phyloP scores from a whole-genome alignment of 1,139 yeast species.

The Candida tetrigidarum region DNA sequence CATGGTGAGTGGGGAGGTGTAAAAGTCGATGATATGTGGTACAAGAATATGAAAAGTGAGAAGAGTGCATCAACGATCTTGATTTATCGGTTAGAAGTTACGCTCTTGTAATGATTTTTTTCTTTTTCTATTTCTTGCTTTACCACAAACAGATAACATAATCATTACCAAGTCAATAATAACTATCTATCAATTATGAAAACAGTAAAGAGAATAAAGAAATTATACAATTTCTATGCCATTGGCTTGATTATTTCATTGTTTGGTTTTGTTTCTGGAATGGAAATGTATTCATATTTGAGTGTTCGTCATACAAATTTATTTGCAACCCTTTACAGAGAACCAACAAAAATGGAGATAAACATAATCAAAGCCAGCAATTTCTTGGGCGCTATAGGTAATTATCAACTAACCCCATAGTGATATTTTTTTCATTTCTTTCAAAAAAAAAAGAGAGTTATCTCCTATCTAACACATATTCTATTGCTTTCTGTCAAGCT shows the following conservation, averaged over 20 bases:
- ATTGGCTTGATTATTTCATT: constrained; percentile 24
- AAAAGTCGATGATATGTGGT: no score
- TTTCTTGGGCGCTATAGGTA: constrained; percentile 39
- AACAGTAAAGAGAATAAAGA: constrained; percentile 11
- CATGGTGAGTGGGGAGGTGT: background rate
- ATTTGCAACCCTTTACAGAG: constrained; percentile 29
- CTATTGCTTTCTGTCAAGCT: constrained; percentile 20
- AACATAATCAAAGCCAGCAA: constrained; percentile 31
- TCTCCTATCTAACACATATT: background rate
- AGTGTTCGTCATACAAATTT: constrained; percentile 26
- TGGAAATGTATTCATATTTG: constrained; percentile 33
- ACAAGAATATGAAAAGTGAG: no score
- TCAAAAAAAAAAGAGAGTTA: background rate
- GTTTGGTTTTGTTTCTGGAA: constrained; percentile 32
- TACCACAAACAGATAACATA: no score
- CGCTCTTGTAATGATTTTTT: background rate
- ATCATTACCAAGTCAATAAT: no score
- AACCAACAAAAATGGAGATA: constrained; percentile 27
- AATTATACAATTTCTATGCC: constrained; percentile 17
- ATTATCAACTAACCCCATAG: constrained; percentile 12
- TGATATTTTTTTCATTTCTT: background rate
- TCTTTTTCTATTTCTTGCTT: background rate
- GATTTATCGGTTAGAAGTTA: no score
- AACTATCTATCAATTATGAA: no score
- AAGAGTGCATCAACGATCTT: no score